These are phyloP conservation scores for Pseudocercospora cruenta DNA, from an alignment of 2,329 filamentous ascomycete genomes.

Conservation along the genomic window DNA sequence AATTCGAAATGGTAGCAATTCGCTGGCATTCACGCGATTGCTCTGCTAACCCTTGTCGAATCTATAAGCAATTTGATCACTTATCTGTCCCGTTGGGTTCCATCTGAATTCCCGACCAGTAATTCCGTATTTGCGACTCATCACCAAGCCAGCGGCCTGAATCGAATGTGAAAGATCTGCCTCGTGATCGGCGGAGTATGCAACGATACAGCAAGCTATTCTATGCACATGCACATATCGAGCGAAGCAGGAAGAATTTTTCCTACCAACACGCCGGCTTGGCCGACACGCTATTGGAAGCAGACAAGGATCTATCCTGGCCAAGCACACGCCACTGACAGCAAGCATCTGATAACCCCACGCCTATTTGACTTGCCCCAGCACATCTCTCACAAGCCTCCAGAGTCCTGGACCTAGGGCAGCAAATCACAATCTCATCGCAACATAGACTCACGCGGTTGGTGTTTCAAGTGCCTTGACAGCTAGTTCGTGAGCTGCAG, in stretches of 20 bases:
- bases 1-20: background rate
- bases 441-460: background rate
- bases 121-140: background rate
- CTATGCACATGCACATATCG: background rate
- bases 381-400: slow-evolving; percentile 1
- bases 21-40: background rate
- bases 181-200: background rate
- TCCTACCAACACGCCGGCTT: background rate
- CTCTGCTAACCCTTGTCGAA: background rate
- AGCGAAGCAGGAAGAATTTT: background rate
- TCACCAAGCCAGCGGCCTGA: background rate
- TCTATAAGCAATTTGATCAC: no score
- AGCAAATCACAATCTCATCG: background rate
- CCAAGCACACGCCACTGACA: background rate
- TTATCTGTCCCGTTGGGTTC: background rate
- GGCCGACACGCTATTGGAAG: background rate
- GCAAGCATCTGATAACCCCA: background rate
- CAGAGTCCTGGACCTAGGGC: background rate
- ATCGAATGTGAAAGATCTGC: background rate
- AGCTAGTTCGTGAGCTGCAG: background rate
- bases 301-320: background rate
- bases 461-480: background rate
- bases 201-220: background rate
- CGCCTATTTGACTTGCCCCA: background rate
- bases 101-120: background rate